Evolutionary conservation across 225 moss, liverwort and hornwort genomes (phyloP), one percentile per base, ranked within the genome.

Genomic region (Sphagnum tenellum): DNA sequence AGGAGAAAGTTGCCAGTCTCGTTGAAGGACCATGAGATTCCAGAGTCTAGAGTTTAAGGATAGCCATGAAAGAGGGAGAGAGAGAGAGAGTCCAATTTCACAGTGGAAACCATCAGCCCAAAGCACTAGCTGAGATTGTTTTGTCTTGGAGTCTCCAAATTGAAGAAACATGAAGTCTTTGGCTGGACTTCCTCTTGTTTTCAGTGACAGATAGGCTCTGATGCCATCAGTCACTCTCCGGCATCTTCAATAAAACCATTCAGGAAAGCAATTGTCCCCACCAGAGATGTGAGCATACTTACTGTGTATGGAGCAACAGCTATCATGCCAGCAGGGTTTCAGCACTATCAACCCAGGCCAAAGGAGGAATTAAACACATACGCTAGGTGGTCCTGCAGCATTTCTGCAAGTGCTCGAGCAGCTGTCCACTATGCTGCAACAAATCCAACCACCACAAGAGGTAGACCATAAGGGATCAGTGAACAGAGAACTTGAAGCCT

Each of bases 361-460:
- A 12, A 82, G 82, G 70, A 70, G 76, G 9, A 53, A 46, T 50
- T 70, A 82, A 10, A 52, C 9, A 5, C 70, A 60, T 9, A 65
- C 69, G 60, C 55, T 77, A 5, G 79, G 61, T 4, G 84, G 86
- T 10, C 82, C 84, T 66, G 89, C 92, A 47, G 91, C 89, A 46
- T 78, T 89, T 66, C 69, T 88, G 48, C 92, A 91, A 67, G 86
- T 95, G 67, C 70, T 95, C 47, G 92, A 95, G 68, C 87, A 89
- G 55, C 89, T 94, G 94, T 91, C 94, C 5, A 91, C 94, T 50
- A 88, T 95, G 70, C 74, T 89, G 68, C 89, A 91, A 68, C 89
- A 91, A 79, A 88, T 95, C 50, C 94, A 79, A 1, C 77, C 65
- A 11, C 80, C 70, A 0, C 66, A 75, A 3, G 82, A 85, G 62